These are phyloP conservation scores for Mortierella sp. DNA, from an alignment of 371 early-diverging fungal genomes.

Conservation along the genomic window DNA sequence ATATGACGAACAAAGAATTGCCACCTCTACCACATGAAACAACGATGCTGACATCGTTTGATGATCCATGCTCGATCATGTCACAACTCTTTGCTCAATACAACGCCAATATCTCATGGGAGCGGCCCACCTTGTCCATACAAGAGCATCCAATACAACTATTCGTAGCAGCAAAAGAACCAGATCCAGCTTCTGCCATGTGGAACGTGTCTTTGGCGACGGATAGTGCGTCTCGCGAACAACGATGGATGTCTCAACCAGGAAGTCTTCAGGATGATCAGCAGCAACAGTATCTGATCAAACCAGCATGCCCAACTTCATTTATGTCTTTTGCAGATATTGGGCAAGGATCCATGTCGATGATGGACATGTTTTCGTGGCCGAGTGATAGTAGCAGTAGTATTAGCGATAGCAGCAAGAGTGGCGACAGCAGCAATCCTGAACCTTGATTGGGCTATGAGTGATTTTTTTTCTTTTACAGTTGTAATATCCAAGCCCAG, in stretches of 20 bases:
- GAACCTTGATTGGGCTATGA: no score
- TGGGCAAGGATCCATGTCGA: constrained; percentile 11
- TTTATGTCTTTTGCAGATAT: constrained; percentile 19
- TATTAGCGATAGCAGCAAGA: background rate
- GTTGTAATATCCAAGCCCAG: background rate
- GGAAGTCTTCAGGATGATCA: background rate
- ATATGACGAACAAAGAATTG: background rate
- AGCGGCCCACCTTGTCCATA: background rate
- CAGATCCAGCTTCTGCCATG: background rate
- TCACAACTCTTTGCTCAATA: background rate
- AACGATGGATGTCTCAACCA: background rate
- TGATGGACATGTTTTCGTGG: constrained; percentile 20
- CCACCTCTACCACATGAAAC: background rate
- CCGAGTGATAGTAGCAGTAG: background rate
- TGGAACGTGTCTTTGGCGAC: background rate
- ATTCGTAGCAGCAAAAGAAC: background rate
- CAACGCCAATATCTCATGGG: background rate
- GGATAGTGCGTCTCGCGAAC: background rate
- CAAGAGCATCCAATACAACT: background rate
- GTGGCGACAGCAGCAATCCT: no score
- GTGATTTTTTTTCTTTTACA: no score
- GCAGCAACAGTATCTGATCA: constrained; percentile 16
- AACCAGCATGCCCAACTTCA: constrained; percentile 9
- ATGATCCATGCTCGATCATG: background rate
- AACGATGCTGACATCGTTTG: background rate